phyloP scores from a whole-genome alignment of 176 grass and related monocot species.

The Carex myosuroides region DNA sequence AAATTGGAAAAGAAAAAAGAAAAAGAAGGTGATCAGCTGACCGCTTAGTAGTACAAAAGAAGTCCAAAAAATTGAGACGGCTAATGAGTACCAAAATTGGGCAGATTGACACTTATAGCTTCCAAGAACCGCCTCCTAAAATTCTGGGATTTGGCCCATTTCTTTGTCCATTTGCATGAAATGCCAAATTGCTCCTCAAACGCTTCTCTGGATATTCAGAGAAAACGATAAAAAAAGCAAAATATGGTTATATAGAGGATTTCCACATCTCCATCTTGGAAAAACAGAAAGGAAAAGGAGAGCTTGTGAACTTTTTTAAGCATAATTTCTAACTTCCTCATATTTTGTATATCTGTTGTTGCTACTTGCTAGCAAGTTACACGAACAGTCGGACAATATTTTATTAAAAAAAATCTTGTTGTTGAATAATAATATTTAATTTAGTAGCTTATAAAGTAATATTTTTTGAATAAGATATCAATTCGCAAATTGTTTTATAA shows the following conservation, averaged over 20 bases:
- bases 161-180: not conserved
- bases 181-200: not conserved
- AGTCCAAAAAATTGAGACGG: not conserved
- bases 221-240: not conserved
- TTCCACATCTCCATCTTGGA: not conserved
- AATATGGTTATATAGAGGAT: not conserved
- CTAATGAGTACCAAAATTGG: not conserved
- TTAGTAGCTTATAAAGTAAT: no score
- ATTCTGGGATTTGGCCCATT: slow-evolving; percentile 1
- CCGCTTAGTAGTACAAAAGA: not conserved
- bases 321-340: not conserved
- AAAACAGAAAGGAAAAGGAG: not conserved
- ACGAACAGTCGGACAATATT: not conserved
- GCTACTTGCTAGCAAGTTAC: not conserved
- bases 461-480: no score
- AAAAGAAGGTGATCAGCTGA: not conserved
- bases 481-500: no score
- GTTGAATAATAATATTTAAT: not conserved
- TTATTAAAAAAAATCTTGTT: not conserved
- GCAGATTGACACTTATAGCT: not conserved
- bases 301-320: not conserved
- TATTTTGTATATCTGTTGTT: not conserved
- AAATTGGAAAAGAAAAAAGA: not conserved
- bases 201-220: not conserved
- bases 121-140: slow-evolving; percentile 12